phyloP scores from a whole-genome alignment of 257 asterid genomes.

The Przewalskia tangutica region DNA sequence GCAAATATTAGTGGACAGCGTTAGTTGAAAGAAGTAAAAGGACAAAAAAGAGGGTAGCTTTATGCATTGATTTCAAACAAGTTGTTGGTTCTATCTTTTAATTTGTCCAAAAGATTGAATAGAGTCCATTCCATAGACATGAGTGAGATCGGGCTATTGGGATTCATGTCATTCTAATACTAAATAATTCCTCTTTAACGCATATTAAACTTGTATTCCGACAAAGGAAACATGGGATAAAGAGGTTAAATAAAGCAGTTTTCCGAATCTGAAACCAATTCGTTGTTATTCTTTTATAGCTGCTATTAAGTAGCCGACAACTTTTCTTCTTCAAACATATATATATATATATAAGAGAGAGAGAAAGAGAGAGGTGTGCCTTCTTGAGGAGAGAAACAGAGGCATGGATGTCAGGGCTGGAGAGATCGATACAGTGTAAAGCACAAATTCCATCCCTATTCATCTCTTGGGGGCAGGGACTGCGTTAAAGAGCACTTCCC shows the following conservation, averaged over 20 bases:
- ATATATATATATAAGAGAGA: no score
- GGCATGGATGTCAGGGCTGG: conserved; percentile 16
- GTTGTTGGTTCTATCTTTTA: not conserved
- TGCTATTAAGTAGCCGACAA: not conserved
- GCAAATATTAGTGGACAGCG: not conserved
- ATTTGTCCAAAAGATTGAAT: not conserved
- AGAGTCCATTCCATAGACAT: not conserved
- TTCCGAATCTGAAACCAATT: not conserved
- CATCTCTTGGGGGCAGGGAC: not conserved
- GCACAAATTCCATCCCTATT: conserved; percentile 4
- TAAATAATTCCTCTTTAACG: not conserved
- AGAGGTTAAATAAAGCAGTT: not conserved
- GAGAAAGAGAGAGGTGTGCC: conserved; percentile 5
- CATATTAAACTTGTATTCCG: not conserved
- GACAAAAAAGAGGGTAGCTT: not conserved
- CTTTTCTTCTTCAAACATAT: not conserved
- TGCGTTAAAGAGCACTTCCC: not conserved
- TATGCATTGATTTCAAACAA: not conserved
- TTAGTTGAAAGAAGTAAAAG: not conserved
- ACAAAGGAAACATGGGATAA: not conserved
- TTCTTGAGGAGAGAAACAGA: conserved; percentile 31
- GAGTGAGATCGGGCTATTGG: not conserved
- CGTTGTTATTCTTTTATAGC: not conserved
- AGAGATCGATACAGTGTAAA: conserved; percentile 28
- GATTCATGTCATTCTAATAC: not conserved